Evolutionary conservation across 371 early-diverging fungal genomes (phyloP).

Genomic region (Nematocida minor): DNA sequence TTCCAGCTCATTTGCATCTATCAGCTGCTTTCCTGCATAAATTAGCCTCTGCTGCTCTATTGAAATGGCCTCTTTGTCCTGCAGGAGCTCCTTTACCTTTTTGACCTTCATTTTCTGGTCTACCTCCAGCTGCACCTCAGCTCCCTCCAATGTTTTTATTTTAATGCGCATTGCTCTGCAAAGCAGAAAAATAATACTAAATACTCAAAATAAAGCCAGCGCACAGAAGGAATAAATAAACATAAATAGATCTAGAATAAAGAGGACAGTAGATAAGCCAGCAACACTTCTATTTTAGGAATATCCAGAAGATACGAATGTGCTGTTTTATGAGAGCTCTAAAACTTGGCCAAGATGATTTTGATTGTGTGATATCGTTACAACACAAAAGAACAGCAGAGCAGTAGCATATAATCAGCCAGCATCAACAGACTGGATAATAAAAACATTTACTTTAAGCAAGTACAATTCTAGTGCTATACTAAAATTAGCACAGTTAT

Average conservation of each 20-base stretch:
- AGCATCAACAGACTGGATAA: no score
- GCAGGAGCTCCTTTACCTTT: constrained; percentile 33
- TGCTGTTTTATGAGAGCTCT: no score
- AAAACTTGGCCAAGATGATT: no score
- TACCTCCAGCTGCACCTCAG: constrained; percentile 45
- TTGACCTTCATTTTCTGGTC: constrained; percentile 40
- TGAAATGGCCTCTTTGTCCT: constrained; percentile 54
- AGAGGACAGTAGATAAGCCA: neutral
- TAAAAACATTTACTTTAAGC: no score
- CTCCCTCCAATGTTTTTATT: constrained; percentile 73
- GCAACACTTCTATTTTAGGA: no score
- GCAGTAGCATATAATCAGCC: no score
- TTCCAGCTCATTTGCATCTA: constrained; percentile 68
- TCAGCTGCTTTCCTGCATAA: constrained; percentile 54
- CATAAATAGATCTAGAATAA: neutral
- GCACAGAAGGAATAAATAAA: neutral
- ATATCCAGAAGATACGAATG: no score
- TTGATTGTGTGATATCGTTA: no score
- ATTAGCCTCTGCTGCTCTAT: constrained; percentile 51
- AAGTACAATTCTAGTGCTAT: no score
- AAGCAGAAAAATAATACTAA: neutral
- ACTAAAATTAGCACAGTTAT: no score
- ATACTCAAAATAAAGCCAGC: neutral
- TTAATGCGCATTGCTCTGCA: constrained; percentile 69
- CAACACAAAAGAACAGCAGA: no score